Base-by-base conservation (phyloP, 306 rosid genomes). In the Cicer judaicum region DNA sequence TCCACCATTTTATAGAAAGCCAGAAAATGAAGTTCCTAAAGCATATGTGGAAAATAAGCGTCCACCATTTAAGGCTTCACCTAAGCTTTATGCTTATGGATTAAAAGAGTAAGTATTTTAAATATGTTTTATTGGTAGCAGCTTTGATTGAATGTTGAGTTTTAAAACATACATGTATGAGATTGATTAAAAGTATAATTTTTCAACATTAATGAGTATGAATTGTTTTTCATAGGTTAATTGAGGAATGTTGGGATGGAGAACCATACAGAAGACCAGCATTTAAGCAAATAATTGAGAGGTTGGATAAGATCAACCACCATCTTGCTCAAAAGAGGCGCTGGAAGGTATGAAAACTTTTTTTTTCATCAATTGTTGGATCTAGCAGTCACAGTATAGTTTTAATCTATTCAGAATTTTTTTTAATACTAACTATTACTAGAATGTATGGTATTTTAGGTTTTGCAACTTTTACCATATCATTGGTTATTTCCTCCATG, bases 11-110 rank as follows among this genome's bases (percentile, higher is more conserved):
- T 38, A 43, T 78, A 18, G 49, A 36, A 86, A 71, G 63, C 78
- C 84, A 14, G 87, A 86, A 72, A 80, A 68, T 56, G 87, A 86
- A 75, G 89, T 83, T 75, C 89, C 89, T 68, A 86, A 78, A 68
- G 77, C 78, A 67, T 86, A 86, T 24, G 80, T 72, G 43, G 80
- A 76, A 68, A 81, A 83, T 13, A 82, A 83, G 78, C 87, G 87
- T 15, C 89, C 89, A 3, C 82, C 77, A 43, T 86, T 86, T 57
- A 49, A 24, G 61, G 89, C 84, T 68, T 50, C 80, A 10, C 62
- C 78, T 24, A 80, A 78, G 80, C 74, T 47, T 68, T 86, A 86
- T 78, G 80, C 80, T 8, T 63, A 81, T 81, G 89, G 89, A 62
- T 72, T 86, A 49, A 83, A 68, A 78, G 82, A 78, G 89, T 86